These are phyloP conservation scores for Cryptococcus depauperatus DNA, from an alignment of 1,284 basidiomycete genomes.

Conservation along the genomic window DNA sequence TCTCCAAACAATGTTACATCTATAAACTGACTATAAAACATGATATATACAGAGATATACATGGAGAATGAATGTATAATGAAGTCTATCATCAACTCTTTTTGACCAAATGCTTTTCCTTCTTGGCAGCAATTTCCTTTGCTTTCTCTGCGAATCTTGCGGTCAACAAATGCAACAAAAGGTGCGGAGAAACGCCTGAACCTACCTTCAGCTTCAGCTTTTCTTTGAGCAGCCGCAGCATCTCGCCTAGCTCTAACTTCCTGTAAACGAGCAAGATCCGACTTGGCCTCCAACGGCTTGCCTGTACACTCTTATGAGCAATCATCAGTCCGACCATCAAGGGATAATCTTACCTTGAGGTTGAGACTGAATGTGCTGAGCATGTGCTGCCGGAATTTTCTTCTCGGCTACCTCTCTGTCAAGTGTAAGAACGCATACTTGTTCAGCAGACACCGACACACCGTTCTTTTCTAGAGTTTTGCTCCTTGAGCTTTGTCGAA, in stretches of 20 bases:
- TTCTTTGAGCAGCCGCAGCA: slow-evolving; percentile 69
- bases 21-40: too few relatives aligned
- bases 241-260: slow-evolving; percentile 79
- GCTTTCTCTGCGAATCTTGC: slow-evolving; percentile 30
- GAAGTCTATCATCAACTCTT: neutral
- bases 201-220: slow-evolving; percentile 68
- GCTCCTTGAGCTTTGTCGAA: slow-evolving; percentile 26
- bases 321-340: neutral
- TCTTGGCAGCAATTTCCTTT: slow-evolving; percentile 39
- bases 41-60: too few relatives aligned
- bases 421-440: neutral
- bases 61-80: too few relatives aligned
- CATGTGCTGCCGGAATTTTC: slow-evolving; percentile 72
- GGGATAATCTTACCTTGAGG: slow-evolving; percentile 53
- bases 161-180: neutral
- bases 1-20: too few relatives aligned
- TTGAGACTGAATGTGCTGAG: slow-evolving; percentile 55
- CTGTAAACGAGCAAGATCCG: slow-evolving; percentile 74
- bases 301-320: slow-evolving; percentile 46
- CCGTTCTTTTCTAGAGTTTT: slow-evolving; percentile 63
- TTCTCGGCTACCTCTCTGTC: slow-evolving; percentile 78
- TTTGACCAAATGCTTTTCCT: slow-evolving; percentile 18
- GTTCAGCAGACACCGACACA: slow-evolving; percentile 32
- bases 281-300: slow-evolving; percentile 80
- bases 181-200: slow-evolving; percentile 1